phyloP scores from a whole-genome alignment of 2,329 filamentous ascomycete species.

The Escovopsis sp. region DNA sequence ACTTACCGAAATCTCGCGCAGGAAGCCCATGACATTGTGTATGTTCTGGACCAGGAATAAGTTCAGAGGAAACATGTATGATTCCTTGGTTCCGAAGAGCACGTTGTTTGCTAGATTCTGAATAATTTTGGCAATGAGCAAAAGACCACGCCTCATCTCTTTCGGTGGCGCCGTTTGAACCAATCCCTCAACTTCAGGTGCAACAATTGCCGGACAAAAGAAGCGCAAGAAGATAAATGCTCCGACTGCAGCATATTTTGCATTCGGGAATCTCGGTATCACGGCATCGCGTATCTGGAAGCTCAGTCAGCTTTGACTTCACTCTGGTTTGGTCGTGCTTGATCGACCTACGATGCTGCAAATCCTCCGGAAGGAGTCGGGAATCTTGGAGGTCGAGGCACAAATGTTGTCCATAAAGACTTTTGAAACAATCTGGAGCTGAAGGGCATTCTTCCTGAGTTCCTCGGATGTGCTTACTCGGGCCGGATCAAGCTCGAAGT shows the following conservation, averaged over 20 bases:
- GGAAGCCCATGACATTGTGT: slow-evolving; percentile 49
- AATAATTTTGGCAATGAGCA: slow-evolving; percentile 56
- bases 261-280: slow-evolving; percentile 47
- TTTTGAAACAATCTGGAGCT: slow-evolving; percentile 51
- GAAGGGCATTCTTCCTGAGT: slow-evolving; percentile 48
- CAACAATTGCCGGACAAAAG: slow-evolving; percentile 58
- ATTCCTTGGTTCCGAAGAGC: slow-evolving; percentile 55
- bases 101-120: slow-evolving; percentile 61
- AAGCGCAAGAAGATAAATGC: slow-evolving; percentile 58
- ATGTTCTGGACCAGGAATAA: slow-evolving; percentile 55
- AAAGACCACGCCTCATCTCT: slow-evolving; percentile 51
- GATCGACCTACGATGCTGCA: slow-evolving; percentile 42
- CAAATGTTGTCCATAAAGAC: slow-evolving; percentile 59
- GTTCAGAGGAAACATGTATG: slow-evolving; percentile 57
- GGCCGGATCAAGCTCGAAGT: slow-evolving; percentile 51
- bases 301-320: background rate
- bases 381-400: slow-evolving; percentile 44
- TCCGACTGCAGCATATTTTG: slow-evolving; percentile 57
- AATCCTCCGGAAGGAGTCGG: slow-evolving; percentile 48
- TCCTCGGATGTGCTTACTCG: slow-evolving; percentile 45
- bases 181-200: slow-evolving; percentile 52
- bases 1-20: slow-evolving; percentile 50
- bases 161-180: slow-evolving; percentile 45
- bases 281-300: slow-evolving; percentile 45
- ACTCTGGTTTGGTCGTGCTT: background rate